Evolutionary conservation across 2,329 filamentous ascomycete species (phyloP).

Genomic region (Epichloe festucae): DNA sequence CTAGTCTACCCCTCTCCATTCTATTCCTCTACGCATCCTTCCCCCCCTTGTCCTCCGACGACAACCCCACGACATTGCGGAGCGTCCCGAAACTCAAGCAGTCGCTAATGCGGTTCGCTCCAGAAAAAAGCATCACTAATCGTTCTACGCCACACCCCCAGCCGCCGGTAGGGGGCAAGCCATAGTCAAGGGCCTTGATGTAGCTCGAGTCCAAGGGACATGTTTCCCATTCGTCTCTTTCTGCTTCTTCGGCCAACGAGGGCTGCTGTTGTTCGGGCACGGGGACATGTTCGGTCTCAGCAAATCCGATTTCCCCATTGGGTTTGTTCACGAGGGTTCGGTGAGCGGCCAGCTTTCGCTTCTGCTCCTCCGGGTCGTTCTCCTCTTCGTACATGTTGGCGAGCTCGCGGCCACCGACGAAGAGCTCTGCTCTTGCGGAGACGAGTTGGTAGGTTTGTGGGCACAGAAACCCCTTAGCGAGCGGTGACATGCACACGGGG

Average conservation of each 20-base stretch:
- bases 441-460: slow-evolving; percentile 55
- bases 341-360: slow-evolving; percentile 61
- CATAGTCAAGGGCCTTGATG: slow-evolving; percentile 71
- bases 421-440: slow-evolving; percentile 74
- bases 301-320: slow-evolving; percentile 20
- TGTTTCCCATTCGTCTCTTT: slow-evolving; percentile 31
- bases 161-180: slow-evolving; percentile 87
- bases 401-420: slow-evolving; percentile 66
- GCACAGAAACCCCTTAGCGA: slow-evolving; percentile 76
- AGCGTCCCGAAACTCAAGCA: slow-evolving; percentile 81
- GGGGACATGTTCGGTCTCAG: background rate
- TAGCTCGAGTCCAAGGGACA: slow-evolving; percentile 63
- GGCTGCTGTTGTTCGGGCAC: slow-evolving; percentile 4
- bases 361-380: slow-evolving; percentile 79
- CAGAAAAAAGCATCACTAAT: slow-evolving; percentile 81
- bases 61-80: slow-evolving; percentile 48
- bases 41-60: slow-evolving; percentile 19
- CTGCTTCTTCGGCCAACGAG: slow-evolving; percentile 25
- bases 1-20: too few species aligned
- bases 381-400: slow-evolving; percentile 99
- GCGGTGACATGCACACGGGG: slow-evolving; percentile 78
- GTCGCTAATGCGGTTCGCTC: slow-evolving; percentile 66
- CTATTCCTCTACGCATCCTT: background rate
- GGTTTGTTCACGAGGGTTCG: slow-evolving; percentile 23
- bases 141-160: slow-evolving; percentile 94